Conservation (phyloP, 257 asterid species). For the Rehmannia glutinosa region DNA sequence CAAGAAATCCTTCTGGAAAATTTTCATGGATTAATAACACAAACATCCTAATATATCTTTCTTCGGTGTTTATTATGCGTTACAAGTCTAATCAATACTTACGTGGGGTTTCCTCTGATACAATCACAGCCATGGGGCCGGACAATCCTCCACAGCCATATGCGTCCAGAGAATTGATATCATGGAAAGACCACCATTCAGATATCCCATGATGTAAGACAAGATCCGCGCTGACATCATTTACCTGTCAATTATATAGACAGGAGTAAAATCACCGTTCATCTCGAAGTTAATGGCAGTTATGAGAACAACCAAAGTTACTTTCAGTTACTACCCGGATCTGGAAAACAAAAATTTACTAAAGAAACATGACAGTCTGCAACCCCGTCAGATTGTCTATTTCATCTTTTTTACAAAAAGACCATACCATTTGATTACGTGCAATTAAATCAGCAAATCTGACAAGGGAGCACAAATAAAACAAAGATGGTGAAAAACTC, state of each 20-base stretch:
- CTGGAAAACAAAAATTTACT: no score
- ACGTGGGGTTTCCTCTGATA: slow-evolving; percentile 99
- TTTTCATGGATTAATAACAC: slow-evolving; percentile 11
- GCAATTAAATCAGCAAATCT: no score
- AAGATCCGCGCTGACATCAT: slow-evolving; percentile 77
- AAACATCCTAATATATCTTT: background rate
- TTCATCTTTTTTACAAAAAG: no score
- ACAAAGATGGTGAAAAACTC: no score
- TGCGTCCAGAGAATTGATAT: slow-evolving; percentile 43
- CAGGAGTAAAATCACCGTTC: background rate
- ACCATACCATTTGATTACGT: no score
- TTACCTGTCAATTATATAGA: slow-evolving; percentile 38
- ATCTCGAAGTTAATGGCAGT: background rate
- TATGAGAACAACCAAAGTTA: background rate
- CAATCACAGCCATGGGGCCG: slow-evolving; percentile 95
- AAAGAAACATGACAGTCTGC: no score
- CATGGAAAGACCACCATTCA: slow-evolving; percentile 96
- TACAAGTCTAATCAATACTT: slow-evolving; percentile 28
- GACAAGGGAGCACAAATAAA: no score
- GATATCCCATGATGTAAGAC: slow-evolving; percentile 55
- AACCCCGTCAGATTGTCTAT: no score
- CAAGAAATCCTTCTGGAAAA: slow-evolving; percentile 94
- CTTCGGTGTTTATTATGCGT: background rate
- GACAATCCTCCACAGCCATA: slow-evolving; percentile 63
- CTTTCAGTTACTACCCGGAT: background rate